phyloP scores from a whole-genome alignment of 164 flowering plant species.

The Paratinospora sagittata region DNA sequence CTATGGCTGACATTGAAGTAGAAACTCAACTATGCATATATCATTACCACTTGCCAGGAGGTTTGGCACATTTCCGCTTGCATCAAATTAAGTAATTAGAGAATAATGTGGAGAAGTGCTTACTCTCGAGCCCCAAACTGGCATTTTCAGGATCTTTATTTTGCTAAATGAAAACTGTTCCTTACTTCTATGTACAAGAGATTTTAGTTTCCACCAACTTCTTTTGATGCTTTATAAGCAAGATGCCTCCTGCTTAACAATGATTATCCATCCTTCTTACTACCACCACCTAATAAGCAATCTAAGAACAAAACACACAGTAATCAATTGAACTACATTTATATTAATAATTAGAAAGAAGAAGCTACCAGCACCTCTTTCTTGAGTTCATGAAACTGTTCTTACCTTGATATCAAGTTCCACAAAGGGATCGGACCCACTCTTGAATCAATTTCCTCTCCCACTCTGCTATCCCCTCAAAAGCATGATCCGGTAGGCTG shows the following conservation, averaged over 20 bases:
- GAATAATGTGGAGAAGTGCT: no score
- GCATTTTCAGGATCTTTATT: no score
- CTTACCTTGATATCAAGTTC: conserved; percentile 34
- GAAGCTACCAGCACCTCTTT: background rate
- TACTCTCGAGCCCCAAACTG: no score
- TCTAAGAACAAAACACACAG: background rate
- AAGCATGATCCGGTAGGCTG: conserved; percentile 73
- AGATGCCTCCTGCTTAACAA: background rate
- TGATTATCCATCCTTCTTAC: background rate
- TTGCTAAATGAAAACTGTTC: no score
- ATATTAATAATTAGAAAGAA: background rate
- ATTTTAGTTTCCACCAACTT: background rate
- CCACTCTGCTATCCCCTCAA: conserved; percentile 74
- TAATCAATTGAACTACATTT: background rate
- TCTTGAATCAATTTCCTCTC: conserved; percentile 79
- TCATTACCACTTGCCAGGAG: no score
- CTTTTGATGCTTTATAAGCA: background rate
- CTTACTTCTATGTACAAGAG: no score
- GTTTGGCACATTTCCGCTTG: no score
- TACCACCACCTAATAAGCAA: background rate
- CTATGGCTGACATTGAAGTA: no score
- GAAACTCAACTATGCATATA: no score
- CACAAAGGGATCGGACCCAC: conserved; percentile 65
- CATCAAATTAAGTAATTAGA: no score
- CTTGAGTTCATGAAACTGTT: background rate